Evolutionary conservation across 352 stramenopile species (phyloP), one percentile per base, ranked within the genome.

Genomic region (Phytophthora cactorum): DNA sequence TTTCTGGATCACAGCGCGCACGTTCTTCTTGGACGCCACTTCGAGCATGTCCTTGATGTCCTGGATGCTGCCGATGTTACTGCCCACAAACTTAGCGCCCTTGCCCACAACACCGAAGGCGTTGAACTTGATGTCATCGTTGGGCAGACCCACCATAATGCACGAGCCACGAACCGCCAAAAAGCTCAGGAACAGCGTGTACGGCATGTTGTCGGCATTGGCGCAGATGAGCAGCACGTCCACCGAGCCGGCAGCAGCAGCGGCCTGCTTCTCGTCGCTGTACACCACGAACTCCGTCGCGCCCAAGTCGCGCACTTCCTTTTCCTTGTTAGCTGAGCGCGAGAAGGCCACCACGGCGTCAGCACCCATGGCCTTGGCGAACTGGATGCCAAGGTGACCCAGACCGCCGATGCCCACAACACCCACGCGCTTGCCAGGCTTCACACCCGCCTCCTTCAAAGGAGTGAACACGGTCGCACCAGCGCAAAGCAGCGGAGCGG

Each of bases 31-130:
- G 14, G 72, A 81, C 52, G 88, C 95, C 41, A 97, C 79, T 41
- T 93, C n/a, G 7, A 97, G 67, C 85, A 97, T 95, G 29, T 96
- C 82, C 70, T 96, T 83, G 36, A 90, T 93, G 51, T 97, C 65
- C 52, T 72, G 65, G 29, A 72, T 72, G 34, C 65, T 72, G 38
- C 65, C 65, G 28, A 68, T 66, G 66, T 95, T 47, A 52, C 66
- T 87, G 52, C 90, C 91, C 15, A 75, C 70, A 57, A 96, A 70
- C 10, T 71, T 80, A 36, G 71, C 54, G 7, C 63, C 69, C 31
- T 60, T 47, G 43, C 53, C 32, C 32, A 97, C 66, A 45, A 45
- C 10, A 97, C 44, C 9, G 27, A 43, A 53, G 81, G 61, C 10
- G 39, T 82, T 61, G 57, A 89, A 85, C 50, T 77, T 84, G 56